Evolutionary conservation across 805 yeast genomes (phyloP).

Genomic region (Candida sakaeoensis): DNA sequence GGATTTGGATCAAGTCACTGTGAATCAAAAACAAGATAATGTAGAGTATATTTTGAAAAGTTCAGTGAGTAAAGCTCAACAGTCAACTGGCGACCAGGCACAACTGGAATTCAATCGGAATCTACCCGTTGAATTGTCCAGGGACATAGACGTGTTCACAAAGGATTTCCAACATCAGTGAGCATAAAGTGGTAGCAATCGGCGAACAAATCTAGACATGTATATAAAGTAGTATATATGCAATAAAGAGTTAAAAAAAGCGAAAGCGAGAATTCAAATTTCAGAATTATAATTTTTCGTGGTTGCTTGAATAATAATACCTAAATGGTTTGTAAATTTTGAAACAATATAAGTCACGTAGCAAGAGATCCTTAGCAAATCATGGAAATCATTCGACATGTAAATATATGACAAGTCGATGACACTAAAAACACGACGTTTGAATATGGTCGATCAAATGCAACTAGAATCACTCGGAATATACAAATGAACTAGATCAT

Average conservation of each 20-base stretch:
- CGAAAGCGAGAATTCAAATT: too few species aligned
- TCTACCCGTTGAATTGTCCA: neutral
- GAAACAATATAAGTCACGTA: neutral
- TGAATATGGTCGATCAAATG: too few species aligned
- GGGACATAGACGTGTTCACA: neutral
- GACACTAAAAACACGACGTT: too few species aligned
- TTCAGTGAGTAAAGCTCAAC: neutral
- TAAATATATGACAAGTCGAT: neutral
- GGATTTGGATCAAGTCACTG: neutral
- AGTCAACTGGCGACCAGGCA: neutral
- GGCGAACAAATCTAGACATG: too few species aligned
- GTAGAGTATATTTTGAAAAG: constrained; percentile 5
- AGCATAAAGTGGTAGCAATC: neutral
- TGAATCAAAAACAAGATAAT: constrained; percentile 1
- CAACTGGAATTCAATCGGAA: neutral
- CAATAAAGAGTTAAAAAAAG: too few species aligned
- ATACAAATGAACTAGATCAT: too few species aligned
- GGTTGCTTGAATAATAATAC: too few species aligned
- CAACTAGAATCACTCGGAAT: too few species aligned
- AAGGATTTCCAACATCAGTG: neutral
- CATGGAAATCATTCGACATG: too few species aligned
- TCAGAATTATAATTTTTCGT: too few species aligned
- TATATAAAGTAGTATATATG: too few species aligned
- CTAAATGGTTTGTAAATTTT: too few species aligned
- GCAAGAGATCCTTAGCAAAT: neutral